These are phyloP conservation scores for Wickerhamiella domercqiae DNA, from an alignment of 805 yeast species.

Conservation along the genomic window DNA sequence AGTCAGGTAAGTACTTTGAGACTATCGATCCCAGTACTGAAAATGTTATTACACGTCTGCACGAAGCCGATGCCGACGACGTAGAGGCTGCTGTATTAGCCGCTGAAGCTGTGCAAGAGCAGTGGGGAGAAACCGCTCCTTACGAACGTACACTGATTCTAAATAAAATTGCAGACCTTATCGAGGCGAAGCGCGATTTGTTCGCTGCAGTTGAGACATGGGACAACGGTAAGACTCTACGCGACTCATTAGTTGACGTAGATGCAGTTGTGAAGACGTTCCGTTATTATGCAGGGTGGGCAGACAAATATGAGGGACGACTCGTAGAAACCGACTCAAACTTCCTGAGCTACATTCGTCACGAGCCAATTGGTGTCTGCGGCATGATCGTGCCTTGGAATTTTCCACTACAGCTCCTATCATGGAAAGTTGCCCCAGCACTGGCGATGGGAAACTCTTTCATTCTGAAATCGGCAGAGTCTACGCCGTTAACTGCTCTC, in stretches of 20 bases:
- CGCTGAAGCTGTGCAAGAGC: conserved; percentile 61
- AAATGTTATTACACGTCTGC: conserved; percentile 48
- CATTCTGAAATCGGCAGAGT: conserved; percentile 81
- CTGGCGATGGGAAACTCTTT: conserved; percentile 80
- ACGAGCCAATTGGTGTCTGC: conserved; percentile 89
- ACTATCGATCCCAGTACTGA: conserved; percentile 62
- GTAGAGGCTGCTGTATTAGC: conserved; percentile 76
- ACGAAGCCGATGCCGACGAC: conserved; percentile 66
- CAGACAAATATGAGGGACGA: conserved; percentile 72
- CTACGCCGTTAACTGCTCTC: conserved; percentile 80
- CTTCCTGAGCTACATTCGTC: conserved; percentile 63
- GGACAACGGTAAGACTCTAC: conserved; percentile 74
- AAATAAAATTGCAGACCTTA: conserved; percentile 57
- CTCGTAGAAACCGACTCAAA: conserved; percentile 57
- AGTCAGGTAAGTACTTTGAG: conserved; percentile 43
- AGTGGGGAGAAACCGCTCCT: conserved; percentile 52
- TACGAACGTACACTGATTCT: conserved; percentile 58
- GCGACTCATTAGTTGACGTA: conserved; percentile 55
- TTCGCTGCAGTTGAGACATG: conserved; percentile 70
- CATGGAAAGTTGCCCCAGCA: conserved; percentile 93
- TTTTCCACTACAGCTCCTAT: conserved; percentile 84
- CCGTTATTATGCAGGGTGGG: conserved; percentile 81
- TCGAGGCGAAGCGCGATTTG: conserved; percentile 56
- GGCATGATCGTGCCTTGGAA: conserved; percentile 97
- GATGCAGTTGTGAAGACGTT: conserved; percentile 51